These are phyloP conservation scores for Phytophthora vignae DNA, from an alignment of 352 stramenopile species.

Conservation along the genomic window DNA sequence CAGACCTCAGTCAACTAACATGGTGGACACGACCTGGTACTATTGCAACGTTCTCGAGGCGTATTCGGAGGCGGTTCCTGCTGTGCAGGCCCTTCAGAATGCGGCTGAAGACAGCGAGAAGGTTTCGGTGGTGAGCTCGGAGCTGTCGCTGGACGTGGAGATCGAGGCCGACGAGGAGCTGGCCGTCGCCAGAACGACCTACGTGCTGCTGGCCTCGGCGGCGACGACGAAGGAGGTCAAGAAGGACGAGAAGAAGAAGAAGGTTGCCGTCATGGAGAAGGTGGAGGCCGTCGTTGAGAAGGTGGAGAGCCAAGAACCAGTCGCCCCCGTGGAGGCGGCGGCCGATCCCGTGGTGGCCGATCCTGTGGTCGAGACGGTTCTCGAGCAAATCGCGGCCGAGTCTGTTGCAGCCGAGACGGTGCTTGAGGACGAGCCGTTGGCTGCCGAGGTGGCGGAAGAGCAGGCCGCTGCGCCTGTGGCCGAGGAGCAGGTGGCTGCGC, in stretches of 20 bases:
- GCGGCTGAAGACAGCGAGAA: neutral
- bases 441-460: neutral
- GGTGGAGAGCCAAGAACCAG: neutral
- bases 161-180: conserved; percentile 27
- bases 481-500: neutral
- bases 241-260: neutral
- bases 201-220: conserved; percentile 20
- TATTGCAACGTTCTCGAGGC: conserved; percentile 34
- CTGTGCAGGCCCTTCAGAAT: conserved; percentile 28
- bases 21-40: conserved; percentile 31
- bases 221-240: conserved; percentile 4
- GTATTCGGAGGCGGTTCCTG: conserved; percentile 12
- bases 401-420: conserved; percentile 2
- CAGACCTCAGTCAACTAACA: conserved; percentile 8
- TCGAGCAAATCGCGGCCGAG: conserved; percentile 5
- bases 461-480: neutral
- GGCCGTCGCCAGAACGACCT: conserved; percentile 23
- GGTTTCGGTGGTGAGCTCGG: conserved; percentile 3
- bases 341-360: neutral
- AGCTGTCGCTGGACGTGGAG: neutral
- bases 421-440: neutral
- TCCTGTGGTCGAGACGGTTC: neutral
- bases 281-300: neutral
- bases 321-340: neutral
- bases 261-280: neutral